Conservation (phyloP, 1,139 yeast species). For the Protomyces pachydermus region DNA sequence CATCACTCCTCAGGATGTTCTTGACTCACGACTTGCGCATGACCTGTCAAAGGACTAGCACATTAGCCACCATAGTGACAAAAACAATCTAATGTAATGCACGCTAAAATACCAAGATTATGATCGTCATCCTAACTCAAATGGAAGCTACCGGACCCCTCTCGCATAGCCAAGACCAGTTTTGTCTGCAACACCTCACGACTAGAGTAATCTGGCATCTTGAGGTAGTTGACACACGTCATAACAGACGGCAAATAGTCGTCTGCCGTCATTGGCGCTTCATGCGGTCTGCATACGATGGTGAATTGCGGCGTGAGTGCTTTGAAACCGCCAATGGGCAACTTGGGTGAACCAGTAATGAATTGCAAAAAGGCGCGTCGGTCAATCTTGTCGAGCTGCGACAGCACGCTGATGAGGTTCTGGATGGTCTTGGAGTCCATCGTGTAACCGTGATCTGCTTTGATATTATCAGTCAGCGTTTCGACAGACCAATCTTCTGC, state of each 20-base stretch:
- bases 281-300: slow-evolving; percentile 76
- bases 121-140: slow-evolving; percentile 48
- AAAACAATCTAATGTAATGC: not conserved
- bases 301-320: slow-evolving; percentile 77
- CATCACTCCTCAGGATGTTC: too few relatives aligned
- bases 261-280: slow-evolving; percentile 59
- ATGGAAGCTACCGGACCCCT: slow-evolving; percentile 85
- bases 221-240: slow-evolving; percentile 95
- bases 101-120: not conserved
- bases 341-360: slow-evolving; percentile 85
- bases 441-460: slow-evolving; percentile 88
- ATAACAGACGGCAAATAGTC: slow-evolving; percentile 91
- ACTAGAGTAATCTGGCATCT: slow-evolving; percentile 74
- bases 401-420: slow-evolving; percentile 56
- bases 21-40: too few relatives aligned
- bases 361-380: slow-evolving; percentile 76
- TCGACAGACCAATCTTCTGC: slow-evolving; percentile 80
- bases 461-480: slow-evolving; percentile 54
- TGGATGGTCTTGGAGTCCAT: slow-evolving; percentile 63
- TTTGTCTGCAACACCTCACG: slow-evolving; percentile 55
- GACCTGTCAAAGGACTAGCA: not conserved
- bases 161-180: slow-evolving; percentile 66
- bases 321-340: slow-evolving; percentile 92
- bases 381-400: slow-evolving; percentile 50
- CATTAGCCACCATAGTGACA: not conserved